Evolutionary conservation across 768 basidiomycete species (phyloP), one percentile per base, ranked within the genome.

Genomic region (Tylopilus felleus): DNA sequence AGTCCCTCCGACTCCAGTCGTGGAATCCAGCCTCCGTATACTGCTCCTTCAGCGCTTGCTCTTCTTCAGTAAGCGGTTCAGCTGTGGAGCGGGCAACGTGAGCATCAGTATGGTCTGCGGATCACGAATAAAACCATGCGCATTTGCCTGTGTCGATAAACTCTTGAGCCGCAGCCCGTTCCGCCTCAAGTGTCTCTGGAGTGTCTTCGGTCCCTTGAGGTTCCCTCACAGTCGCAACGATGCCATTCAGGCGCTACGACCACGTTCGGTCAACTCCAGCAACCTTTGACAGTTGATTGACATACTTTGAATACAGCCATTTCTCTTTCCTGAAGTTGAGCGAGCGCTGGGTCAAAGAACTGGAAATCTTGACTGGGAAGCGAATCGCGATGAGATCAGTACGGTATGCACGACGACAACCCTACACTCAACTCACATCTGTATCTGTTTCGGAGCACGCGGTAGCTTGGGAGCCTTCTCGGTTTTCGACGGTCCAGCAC

Each of bases 1-100:
- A 98, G 66, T 98, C 94, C 35, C 93, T 83, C 60, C 91, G 81
- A 67, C 86, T 90, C 96, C 96, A 98, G 59, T 88, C 84, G 29
- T 84, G 81, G 74, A 98, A 98, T 16, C 95, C 95, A 51, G 87
- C 75, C 29, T 76, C 77, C 8, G 84, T 81, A 28, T 89, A 82
- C 42, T 78, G 80, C 28, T 96, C 93, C 73, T 96, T 98, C 66
- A 83, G 77, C 5, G 81, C 79, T 58, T 82, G 72, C 64, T 99
- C 95, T 44, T 92, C 91, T 60, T 98, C 95, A 0, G 86, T 94
- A 36, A 98, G 76, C 1, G 90, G 88, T 59, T 93, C 93, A 35
- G 96, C 96, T 91, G 57, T n/a, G 25, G 27, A n/a, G 9, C 8
- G 21, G 14, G 3, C 22, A 47, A 2, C 21, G 10, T 1, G 17